Conservation (phyloP, 768 basidiomycete genomes). For the Udeniomyces megalosporus region DNA sequence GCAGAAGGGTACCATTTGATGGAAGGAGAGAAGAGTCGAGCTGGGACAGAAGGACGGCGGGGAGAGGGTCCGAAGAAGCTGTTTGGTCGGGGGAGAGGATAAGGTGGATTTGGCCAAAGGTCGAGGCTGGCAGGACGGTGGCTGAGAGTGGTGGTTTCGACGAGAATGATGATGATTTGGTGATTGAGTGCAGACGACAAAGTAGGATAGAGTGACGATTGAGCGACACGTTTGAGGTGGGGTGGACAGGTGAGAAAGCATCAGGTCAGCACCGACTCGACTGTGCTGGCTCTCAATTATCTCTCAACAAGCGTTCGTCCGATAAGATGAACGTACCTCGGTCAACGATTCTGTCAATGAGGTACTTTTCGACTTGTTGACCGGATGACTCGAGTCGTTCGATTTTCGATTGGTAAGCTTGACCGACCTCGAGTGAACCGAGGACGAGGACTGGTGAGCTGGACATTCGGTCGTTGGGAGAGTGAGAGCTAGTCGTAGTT, state of each 20-base stretch:
- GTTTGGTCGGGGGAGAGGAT: conserved; percentile 54
- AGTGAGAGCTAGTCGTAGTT: background rate
- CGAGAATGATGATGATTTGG: too few species aligned
- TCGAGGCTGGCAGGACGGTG: conserved; percentile 8
- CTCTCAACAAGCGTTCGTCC: conserved; percentile 35
- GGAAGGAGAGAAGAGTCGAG: conserved; percentile 47
- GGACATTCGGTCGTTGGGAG: conserved; percentile 13
- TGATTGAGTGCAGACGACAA: too few species aligned
- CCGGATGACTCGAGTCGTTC: conserved; percentile 39
- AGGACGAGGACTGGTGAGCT: conserved; percentile 61
- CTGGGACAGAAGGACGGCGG: conserved; percentile 44
- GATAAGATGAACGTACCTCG: conserved; percentile 40
- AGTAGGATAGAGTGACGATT: too few species aligned
- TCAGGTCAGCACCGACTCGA: background rate
- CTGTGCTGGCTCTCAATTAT: conserved; percentile 22
- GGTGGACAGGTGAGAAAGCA: background rate
- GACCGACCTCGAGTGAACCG: conserved; percentile 60
- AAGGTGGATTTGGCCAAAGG: conserved; percentile 37
- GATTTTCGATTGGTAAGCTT: conserved; percentile 64
- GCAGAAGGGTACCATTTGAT: conserved; percentile 46
- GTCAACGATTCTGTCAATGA: conserved; percentile 67
- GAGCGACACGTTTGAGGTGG: too few species aligned
- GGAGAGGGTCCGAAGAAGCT: conserved; percentile 36
- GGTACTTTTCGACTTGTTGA: conserved; percentile 49
- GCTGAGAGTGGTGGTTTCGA: too few species aligned